These are phyloP conservation scores for Rubroshorea leprosula DNA, from an alignment of 345 rosid species.

Conservation along the genomic window DNA sequence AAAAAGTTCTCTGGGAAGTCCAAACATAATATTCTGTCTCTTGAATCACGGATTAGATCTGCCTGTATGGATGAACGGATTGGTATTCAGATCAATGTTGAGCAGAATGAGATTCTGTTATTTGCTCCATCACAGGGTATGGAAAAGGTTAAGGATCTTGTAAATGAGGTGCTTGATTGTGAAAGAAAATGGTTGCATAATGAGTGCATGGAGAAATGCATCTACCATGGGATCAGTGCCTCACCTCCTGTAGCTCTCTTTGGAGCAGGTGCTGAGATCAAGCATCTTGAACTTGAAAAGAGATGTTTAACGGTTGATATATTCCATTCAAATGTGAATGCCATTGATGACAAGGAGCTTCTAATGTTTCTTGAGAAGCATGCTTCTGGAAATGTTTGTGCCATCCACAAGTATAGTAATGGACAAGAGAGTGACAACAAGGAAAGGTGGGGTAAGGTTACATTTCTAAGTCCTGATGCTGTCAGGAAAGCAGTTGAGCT, in stretches of 20 bases:
- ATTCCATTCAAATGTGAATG: conserved; percentile 33
- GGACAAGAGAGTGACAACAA: conserved; percentile 43
- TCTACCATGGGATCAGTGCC: conserved; percentile 52
- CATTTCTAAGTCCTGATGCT: conserved; percentile 70
- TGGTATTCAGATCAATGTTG: conserved; percentile 48
- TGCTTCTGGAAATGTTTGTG: conserved; percentile 53
- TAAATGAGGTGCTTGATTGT: conserved; percentile 45
- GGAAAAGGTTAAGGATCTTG: conserved; percentile 46
- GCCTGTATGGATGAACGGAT: conserved; percentile 57
- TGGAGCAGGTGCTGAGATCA: conserved; percentile 85
- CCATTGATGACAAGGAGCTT: conserved; percentile 60
- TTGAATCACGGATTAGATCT: conserved; percentile 46
- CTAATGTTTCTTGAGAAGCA: conserved; percentile 54
- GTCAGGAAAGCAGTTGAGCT: conserved; percentile 59
- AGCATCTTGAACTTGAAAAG: conserved; percentile 76
- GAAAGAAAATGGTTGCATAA: conserved; percentile 57
- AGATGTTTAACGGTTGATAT: conserved; percentile 62
- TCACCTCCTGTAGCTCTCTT: conserved; percentile 62
- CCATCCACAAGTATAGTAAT: conserved; percentile 39
- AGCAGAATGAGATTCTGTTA: conserved; percentile 59
- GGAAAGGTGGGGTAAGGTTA: conserved; percentile 80
- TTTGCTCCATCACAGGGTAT: conserved; percentile 48
- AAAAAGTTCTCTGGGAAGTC: conserved; percentile 75
- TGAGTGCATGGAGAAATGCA: conserved; percentile 67
- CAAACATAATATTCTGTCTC: conserved; percentile 43